A percentile compares a stretch with the other conserved stretches of the same genome.
phyloP scores from a whole-genome alignment of 768 basidiomycete species.

The Tulasnella sp. region DNA sequence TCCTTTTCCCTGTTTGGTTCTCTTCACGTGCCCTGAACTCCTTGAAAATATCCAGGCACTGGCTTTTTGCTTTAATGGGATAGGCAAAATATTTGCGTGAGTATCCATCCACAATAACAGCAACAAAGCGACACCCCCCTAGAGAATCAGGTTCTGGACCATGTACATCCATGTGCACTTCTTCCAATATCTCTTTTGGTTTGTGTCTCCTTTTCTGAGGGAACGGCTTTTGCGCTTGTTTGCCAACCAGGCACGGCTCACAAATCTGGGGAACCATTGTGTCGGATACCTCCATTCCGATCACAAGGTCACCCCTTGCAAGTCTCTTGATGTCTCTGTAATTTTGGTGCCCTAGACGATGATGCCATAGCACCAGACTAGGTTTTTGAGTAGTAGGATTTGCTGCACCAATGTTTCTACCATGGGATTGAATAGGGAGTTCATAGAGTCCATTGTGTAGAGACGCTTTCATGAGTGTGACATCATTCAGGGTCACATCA shows the following conservation, averaged over 20 bases:
- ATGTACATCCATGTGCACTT: conserved; percentile 15
- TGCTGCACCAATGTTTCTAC: no score
- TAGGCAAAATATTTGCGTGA: background rate
- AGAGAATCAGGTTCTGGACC: conserved; percentile 1
- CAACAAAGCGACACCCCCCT: conserved; percentile 4
- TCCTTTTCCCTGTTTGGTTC: conserved; percentile 21
- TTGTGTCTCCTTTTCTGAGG: background rate
- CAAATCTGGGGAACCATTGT: background rate
- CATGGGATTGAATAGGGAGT: no score
- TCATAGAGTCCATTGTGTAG: no score
- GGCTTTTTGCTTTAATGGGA: conserved; percentile 2
- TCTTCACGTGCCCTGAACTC: conserved; percentile 27
- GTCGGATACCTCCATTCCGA: no score
- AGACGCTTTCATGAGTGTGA: no score
- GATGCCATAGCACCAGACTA: no score
- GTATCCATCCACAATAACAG: conserved; percentile 10
- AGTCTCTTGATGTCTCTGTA: no score
- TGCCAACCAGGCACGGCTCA: conserved; percentile 9
- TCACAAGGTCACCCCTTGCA: no score
- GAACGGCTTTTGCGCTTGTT: conserved; percentile 11
- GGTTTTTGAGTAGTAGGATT: no score
- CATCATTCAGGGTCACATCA: no score
- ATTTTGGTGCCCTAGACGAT: no score
- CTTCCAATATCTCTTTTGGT: background rate
- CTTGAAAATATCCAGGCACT: conserved; percentile 21